Base-by-base conservation (phyloP, 371 early-diverging fungal genomes). In the Blakeslea trispora region DNA sequence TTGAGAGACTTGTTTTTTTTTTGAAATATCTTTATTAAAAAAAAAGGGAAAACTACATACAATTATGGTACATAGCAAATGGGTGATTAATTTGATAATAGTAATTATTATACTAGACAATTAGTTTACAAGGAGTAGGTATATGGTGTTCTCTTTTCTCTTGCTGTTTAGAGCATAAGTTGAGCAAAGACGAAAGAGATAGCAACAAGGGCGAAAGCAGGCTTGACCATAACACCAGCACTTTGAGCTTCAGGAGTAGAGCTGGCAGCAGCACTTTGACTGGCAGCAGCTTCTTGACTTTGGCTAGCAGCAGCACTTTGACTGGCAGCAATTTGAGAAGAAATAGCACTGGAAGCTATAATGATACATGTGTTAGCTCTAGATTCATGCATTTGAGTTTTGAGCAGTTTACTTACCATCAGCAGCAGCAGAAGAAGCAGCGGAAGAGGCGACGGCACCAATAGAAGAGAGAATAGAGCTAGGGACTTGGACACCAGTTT, bases 151-250 rank as follows among this genome's bases (percentile, higher is more conserved):
- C 49, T 32, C 45, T 53, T 63, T 24, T 37, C 11, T 37, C 11
- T 37, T 14, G 2, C 14, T 37, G 37, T 13, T 37, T 37, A 37
- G 37, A 37, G 11, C 28, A 28, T 28, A 14, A 37, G 14, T 37
- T 34, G 48, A 35, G 28, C 23, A 23, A 52, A 51, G 47, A 56
- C 41, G 41, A 57, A 47, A 46, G 43, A 43, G 24, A 48, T 53
- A 43, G 48, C 48, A 21, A 48, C 57, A 22, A 57, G 45, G 14
- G 61, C 61, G 32, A 55, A 45, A 23, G 46, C 51, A 41, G 54
- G 55, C 10, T 50, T 37, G 41, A 55, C 37, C 10, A 21, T 35
- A 5, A 37, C 24, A 23, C 49, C 39, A 1, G 39, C 18, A 23
- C 23, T 41, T 19, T 50, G 45, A 13, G 43, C 8, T 32, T 50